Conservation (phyloP, 257 asterid genomes). For the Scutellaria minor region DNA sequence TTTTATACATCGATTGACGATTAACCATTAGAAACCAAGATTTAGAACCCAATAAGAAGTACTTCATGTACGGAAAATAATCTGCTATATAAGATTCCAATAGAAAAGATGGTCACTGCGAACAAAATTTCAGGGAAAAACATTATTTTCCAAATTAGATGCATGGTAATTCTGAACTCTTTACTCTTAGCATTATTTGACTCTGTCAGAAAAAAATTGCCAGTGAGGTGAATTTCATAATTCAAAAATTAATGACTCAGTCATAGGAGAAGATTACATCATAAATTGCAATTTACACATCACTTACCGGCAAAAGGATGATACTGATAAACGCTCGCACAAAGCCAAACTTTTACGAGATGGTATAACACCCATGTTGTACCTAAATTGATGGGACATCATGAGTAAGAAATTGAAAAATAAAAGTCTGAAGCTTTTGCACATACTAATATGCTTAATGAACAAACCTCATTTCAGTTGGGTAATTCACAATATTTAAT, state of each 20-base stretch:
- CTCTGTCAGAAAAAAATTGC: neutral
- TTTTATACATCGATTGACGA: neutral
- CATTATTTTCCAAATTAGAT: neutral
- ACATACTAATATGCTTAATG: constrained; percentile 6
- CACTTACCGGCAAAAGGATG: constrained; percentile 84
- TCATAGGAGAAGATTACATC: constrained; percentile 5
- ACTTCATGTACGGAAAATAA: neutral
- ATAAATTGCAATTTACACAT: constrained; percentile 15
- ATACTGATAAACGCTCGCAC: constrained; percentile 84
- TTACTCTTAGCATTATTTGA: neutral
- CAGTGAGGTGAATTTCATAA: neutral
- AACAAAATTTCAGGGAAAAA: neutral
- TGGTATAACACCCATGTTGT: constrained; percentile 90
- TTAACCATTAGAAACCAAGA: constrained; percentile 8
- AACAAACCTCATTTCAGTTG: neutral
- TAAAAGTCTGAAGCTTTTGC: constrained; percentile 7
- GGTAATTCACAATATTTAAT: constrained; percentile 1
- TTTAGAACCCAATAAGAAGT: neutral
- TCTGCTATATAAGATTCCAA: constrained; percentile 13
- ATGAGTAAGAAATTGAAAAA: constrained; percentile 3
- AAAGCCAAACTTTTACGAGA: constrained; percentile 82
- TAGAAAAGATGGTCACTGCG: neutral
- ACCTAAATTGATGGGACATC: constrained; percentile 54
- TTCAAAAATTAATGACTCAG: neutral
- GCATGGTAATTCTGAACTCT: neutral